Evolutionary conservation across 495 filamentous ascomycete genomes (phyloP), one percentile per base, ranked within the genome.

Genomic region (Trichoderma gamsii): DNA sequence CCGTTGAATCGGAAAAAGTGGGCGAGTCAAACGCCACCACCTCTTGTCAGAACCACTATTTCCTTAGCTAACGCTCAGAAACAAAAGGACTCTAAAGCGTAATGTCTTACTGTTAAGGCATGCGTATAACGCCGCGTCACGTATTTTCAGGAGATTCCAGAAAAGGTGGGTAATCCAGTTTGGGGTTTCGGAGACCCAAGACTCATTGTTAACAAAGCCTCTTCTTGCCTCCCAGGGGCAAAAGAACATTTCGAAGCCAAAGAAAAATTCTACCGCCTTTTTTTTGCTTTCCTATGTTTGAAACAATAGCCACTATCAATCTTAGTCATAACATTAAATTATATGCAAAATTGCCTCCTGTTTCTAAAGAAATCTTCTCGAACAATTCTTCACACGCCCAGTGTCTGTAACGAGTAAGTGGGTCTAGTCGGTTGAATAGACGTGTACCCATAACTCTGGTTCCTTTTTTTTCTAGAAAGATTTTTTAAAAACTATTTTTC

Each of bases 51-150:
- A 6, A 25, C 56, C 56, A 61, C 56, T 21, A 52, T 52, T 52
- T 23, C 18, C 2, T 21, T 7, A 52, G 23, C 56, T 25, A 61
- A 61, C 56, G 29, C 9, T 32, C 29, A 25, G 56, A 16, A 61
- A 61, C 23, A 29, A 61, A 61, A 61, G 25, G 27, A 52, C 18
- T 18, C 25, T 29, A 23, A 32, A 61, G 56, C 6, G 51, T n/a
- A 38, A 38, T n/a, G 8, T 21, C 51, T 11, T 7, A 56, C 51
- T 56, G 51, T n/a, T 7, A 21, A 2, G n/a, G 51, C 3, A 23
- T 56, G 9, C 9, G 18, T 56, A 56, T 21, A 56, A 61, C 56
- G 56, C 56, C 56, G 23, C 56, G 25, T 61, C 56, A 61, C 56
- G 56, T 61, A 27, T 16, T 21, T 61, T 32, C 29, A 38, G 27